Base-by-base conservation (phyloP, 495 filamentous ascomycete species). In the Penicillium parvum region DNA sequence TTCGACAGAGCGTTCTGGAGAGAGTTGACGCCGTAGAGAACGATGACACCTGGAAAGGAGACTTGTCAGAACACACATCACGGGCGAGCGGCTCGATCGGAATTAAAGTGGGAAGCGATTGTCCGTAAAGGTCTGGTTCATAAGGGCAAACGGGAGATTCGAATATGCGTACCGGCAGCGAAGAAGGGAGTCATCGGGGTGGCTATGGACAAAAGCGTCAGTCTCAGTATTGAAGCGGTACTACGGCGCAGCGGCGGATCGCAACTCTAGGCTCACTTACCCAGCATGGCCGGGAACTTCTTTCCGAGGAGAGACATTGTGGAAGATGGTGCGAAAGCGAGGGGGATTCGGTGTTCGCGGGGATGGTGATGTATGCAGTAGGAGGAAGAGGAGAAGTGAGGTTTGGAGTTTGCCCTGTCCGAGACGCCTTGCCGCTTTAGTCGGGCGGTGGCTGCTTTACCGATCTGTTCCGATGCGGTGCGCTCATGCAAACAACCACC, bases 101-200 rank as follows among this genome's bases (percentile, higher is more conserved):
- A 21, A 6, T 10, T 19, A 25, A 15, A 1, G 21, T 12, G 38
- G 8, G 14, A 46, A 23, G 23, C 27, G 20, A 17, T 7, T 4
- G 30, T 55, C 28, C 18, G 26, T 33, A 38, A 25, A 15, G 14
- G 11, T 40, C 18, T 12, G 12, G 7, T 12, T 4, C 2, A 32
- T 29, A 18, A 22, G 15, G 35, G 20, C 5, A 36, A 41, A 18
- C 16, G 23, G 18, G 16, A 42, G 34, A 14, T 12, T 40, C 23
- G 14, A 43, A 25, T 25, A 47, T 45, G 54, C 89, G 63, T 91
- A 97, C 91, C 90, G 63, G 91, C 90, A 72, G 78, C 73, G 77
- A 84, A 94, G 81, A 96, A 97, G 40, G 91, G 91, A 60, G 77
- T 81, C 81, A 94, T 78, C 50, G 90, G 90, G 73, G 76, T 71